A percentile compares a stretch with the other conserved stretches of the same genome.
Conservation (phyloP, 2,329 filamentous ascomycete species). For the Ceratocystis ficicola region DNA sequence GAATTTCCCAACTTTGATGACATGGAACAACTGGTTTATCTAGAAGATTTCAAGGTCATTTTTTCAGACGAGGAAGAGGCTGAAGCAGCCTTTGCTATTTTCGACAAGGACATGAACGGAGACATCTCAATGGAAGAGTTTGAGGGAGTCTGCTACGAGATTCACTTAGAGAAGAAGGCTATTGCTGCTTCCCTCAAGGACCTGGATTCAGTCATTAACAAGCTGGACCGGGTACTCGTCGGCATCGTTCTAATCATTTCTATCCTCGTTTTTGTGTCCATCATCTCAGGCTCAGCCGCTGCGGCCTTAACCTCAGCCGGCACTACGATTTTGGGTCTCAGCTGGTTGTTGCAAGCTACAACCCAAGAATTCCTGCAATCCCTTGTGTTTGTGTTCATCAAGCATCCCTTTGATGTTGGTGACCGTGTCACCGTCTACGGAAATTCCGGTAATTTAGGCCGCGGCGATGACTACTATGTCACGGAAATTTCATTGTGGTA, state of each 20-base stretch:
- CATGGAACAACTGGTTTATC: constrained; percentile 61
- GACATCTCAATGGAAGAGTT: constrained; percentile 94
- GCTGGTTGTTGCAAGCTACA: constrained; percentile 85
- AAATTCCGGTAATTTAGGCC: constrained; percentile 64
- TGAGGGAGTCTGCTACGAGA: constrained; percentile 85
- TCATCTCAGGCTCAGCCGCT: constrained; percentile 83
- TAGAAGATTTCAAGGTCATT: constrained; percentile 65
- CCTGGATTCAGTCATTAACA: constrained; percentile 81
- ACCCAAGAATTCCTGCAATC: constrained; percentile 92
- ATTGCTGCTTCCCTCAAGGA: constrained; percentile 93
- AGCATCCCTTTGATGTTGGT: constrained; percentile 93
- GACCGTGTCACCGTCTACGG: constrained; percentile 88
- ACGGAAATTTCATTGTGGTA: constrained; percentile 87
- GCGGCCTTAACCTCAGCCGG: constrained; percentile 82
- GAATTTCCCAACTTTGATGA: constrained; percentile 38
- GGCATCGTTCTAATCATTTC: constrained; percentile 74
- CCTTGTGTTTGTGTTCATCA: constrained; percentile 89
- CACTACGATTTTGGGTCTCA: constrained; percentile 74
- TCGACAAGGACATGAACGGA: constrained; percentile 92
- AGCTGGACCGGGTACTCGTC: constrained; percentile 78
- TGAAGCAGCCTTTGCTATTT: constrained; percentile 78
- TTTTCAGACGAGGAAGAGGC: constrained; percentile 78
- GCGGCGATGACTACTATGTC: constrained; percentile 89
- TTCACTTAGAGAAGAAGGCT: constrained; percentile 85
- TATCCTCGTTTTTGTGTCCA: constrained; percentile 73